Conservation (phyloP, 306 rosid species). For the Glycyrrhiza uralensis region DNA sequence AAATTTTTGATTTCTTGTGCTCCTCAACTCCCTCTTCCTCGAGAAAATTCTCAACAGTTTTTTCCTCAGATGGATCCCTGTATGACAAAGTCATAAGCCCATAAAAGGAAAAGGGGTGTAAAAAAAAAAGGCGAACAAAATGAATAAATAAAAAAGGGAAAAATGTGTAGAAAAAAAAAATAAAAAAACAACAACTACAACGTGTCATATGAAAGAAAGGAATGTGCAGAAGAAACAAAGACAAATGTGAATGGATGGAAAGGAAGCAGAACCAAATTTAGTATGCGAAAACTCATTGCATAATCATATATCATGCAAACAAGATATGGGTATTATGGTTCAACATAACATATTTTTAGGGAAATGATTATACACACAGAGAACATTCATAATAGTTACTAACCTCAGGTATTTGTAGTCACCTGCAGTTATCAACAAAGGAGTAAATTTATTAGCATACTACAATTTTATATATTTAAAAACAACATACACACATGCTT, state of each 20-base stretch:
- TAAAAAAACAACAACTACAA: background rate
- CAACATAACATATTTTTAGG: background rate
- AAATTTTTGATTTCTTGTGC: slow-evolving; percentile 45
- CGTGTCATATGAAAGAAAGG: background rate
- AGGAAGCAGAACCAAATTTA: background rate
- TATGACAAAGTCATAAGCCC: slow-evolving; percentile 6
- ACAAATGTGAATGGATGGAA: background rate
- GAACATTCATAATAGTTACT: background rate
- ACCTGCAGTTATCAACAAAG: slow-evolving; percentile 41
- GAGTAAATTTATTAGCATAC: slow-evolving; percentile 1
- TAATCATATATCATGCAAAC: background rate
- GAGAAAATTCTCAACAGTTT: slow-evolving; percentile 66
- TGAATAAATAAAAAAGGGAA: background rate
- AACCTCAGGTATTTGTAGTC: slow-evolving; percentile 89
- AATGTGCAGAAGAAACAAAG: background rate
- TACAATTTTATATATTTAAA: background rate
- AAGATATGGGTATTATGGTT: background rate
- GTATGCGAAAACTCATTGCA: background rate
- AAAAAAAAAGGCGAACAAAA: background rate
- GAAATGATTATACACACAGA: background rate
- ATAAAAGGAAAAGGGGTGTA: background rate
- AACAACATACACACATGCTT: background rate
- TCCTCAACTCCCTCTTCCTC: slow-evolving; percentile 64
- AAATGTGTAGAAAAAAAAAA: background rate
- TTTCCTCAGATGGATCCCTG: slow-evolving; percentile 77